A percentile compares a stretch with the other conserved stretches of the same genome.
phyloP scores from a whole-genome alignment of 2,329 filamentous ascomycete genomes.

The Neopestalotiopsis rosae region DNA sequence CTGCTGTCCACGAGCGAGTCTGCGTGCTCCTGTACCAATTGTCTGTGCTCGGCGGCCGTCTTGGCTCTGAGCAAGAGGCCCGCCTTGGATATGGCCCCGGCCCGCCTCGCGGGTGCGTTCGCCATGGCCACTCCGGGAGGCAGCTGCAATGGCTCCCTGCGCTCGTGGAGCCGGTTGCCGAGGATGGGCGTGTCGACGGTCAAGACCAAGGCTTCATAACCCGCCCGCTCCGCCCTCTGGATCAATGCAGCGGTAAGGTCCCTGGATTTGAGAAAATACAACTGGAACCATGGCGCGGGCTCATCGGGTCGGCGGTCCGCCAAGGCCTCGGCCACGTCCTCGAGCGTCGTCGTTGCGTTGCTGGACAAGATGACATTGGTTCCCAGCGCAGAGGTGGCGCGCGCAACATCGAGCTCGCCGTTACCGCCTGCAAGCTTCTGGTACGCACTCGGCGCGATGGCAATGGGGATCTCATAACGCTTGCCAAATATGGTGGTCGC shows the following conservation, averaged over 20 bases:
- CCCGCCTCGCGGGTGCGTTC: not conserved
- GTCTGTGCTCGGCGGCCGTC: not conserved
- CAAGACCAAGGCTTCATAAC: slow-evolving; percentile 57
- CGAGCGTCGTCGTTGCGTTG: not conserved
- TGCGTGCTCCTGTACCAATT: slow-evolving; percentile 11
- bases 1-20: slow-evolving; percentile 22
- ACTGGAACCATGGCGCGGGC: slow-evolving; percentile 36
- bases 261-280: slow-evolving; percentile 56
- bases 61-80: not conserved
- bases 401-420: not conserved
- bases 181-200: slow-evolving; percentile 58
- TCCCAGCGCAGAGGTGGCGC: not conserved
- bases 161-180: slow-evolving; percentile 55
- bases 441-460: slow-evolving; percentile 6
- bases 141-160: slow-evolving; percentile 53
- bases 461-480: slow-evolving; percentile 4
- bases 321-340: not conserved
- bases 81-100: not conserved
- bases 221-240: slow-evolving; percentile 44
- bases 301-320: not conserved
- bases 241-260: slow-evolving; percentile 45
- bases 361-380: not conserved
- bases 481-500: not conserved
- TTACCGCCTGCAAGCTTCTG: not conserved
- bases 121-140: slow-evolving; percentile 36